Evolutionary conservation across 805 yeast genomes (phyloP).

Genomic region (Candida takata): DNA sequence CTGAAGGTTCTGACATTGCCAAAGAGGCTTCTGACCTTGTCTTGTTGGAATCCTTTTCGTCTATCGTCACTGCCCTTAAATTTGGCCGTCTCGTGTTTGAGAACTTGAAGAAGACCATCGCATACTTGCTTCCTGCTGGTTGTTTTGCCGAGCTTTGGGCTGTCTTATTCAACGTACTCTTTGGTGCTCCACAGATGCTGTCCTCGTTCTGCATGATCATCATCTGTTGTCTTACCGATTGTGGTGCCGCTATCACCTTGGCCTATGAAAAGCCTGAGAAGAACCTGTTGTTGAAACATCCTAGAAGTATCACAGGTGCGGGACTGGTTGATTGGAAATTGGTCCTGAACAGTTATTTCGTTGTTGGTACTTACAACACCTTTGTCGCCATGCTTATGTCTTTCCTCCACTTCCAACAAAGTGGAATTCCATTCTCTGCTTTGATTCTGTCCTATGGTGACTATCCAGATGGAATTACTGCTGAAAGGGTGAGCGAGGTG

Average conservation of each 20-base stretch:
- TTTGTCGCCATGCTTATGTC: constrained; percentile 35
- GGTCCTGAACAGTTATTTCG: constrained; percentile 36
- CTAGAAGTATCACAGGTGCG: constrained; percentile 36
- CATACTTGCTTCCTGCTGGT: constrained; percentile 47
- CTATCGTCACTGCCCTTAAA: constrained; percentile 32
- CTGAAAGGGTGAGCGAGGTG: constrained; percentile 20
- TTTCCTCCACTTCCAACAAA: constrained; percentile 31
- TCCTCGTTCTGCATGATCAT: constrained; percentile 45
- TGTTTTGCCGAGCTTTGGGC: constrained; percentile 46
- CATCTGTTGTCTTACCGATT: constrained; percentile 43
- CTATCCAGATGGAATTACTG: constrained; percentile 19
- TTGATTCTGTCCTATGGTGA: constrained; percentile 32
- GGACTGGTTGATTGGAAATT: constrained; percentile 33
- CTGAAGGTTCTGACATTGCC: constrained; percentile 25
- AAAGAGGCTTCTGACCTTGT: constrained; percentile 22
- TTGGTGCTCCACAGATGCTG: constrained; percentile 42
- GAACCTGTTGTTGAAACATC: constrained; percentile 34
- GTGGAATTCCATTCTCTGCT: constrained; percentile 30
- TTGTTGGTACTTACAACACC: constrained; percentile 34
- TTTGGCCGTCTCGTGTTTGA: constrained; percentile 43
- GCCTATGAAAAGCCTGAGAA: constrained; percentile 39
- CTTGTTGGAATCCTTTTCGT: constrained; percentile 19
- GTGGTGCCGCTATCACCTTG: constrained; percentile 36
- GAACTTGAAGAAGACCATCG: constrained; percentile 39
- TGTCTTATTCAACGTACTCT: constrained; percentile 37